Evolutionary conservation across 495 filamentous ascomycete genomes (phyloP), one percentile per base, ranked within the genome.

Genomic region (Daldinia grandis): DNA sequence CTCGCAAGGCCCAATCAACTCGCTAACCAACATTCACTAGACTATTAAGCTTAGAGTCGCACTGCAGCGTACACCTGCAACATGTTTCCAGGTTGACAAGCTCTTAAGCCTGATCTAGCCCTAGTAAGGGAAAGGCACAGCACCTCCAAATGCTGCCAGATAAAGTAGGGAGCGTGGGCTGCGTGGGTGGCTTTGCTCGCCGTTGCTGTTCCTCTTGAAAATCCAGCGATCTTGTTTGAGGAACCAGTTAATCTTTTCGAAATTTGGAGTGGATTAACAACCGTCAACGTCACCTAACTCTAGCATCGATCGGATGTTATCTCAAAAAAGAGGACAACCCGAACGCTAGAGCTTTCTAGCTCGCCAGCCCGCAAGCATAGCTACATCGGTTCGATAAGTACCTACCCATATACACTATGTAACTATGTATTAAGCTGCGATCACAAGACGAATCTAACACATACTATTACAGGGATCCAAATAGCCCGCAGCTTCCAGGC

Each of bases 41-140:
- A 66, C 69, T 37, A 68, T 68, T 21, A 65, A 68, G 60, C 49
- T 64, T 68, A 73, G 57, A 65, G 70, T 73, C 27, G 59, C 44
- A 73, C 56, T 58, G 65, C 70, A 72, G 58, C 63, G 2, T 58
- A 59, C 55, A 38, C 19, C 49, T 68, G 69, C 60, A 64, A 64
- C 60, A 47, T 53, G 68, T 68, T 61, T 64, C 64, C 59, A 62
- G 54, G 69, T 64, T 58, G 58, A 53, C 33, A 44, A 51, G 49
- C 58, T 51, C 24, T 27, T 6, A 53, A 53, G 12, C 25, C 27
- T 53, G 49, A 21, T 17, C 21, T 42, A 28, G 37, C 47, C 25
- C 66, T 21, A 28, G 24, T 14, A 24, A 12, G 30, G 19, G 27
- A 47, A 47, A 35, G 28, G 47, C 27, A 64, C 40, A 47, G 28